Percentiles rank a stretch among this genome's conserved stretches.
Evolutionary conservation across 2,329 filamentous ascomycete genomes (phyloP).

Genomic region (Samsoniella hepiali): DNA sequence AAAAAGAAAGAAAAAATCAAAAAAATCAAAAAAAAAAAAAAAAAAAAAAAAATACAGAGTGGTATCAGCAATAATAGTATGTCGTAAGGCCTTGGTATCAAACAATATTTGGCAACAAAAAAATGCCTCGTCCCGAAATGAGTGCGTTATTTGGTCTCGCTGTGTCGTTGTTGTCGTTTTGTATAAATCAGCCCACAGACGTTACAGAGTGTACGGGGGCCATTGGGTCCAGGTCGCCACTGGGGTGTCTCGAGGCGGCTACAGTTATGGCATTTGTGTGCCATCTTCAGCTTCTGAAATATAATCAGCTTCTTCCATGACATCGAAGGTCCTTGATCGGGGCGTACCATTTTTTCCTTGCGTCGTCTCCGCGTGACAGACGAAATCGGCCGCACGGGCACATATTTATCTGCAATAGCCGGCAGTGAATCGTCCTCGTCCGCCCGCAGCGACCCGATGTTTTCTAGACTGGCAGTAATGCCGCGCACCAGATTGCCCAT

Average conservation of each 20-base stretch:
- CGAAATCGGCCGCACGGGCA: slow-evolving; percentile 1
- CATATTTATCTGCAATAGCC: not conserved
- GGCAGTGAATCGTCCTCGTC: slow-evolving; percentile 4
- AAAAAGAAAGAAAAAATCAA: too few relatives aligned
- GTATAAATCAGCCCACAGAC: slow-evolving; percentile 16
- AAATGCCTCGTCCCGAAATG: not conserved
- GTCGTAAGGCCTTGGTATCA: not conserved
- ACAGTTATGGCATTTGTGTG: slow-evolving; percentile 15
- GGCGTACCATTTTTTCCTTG: slow-evolving; percentile 7
- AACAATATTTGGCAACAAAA: not conserved
- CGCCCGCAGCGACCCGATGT: slow-evolving; percentile 14
- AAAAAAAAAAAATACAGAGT: not conserved
- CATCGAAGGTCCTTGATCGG: not conserved
- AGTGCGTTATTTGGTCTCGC: not conserved
- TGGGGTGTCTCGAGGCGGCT: slow-evolving; percentile 11
- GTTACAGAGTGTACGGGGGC: slow-evolving; percentile 15
- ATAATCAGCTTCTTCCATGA: not conserved
- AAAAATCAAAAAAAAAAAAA: too few relatives aligned
- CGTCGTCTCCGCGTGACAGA: slow-evolving; percentile 1
- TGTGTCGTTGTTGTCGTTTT: slow-evolving; percentile 7
- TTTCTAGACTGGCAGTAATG: slow-evolving; percentile 7
- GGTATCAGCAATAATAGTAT: not conserved
- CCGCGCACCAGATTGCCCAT: slow-evolving; percentile 12
- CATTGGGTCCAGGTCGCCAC: slow-evolving; percentile 17
- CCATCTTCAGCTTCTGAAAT: not conserved